Conservation (phyloP, 768 basidiomycete genomes). For the Termitomyces titanicus region DNA sequence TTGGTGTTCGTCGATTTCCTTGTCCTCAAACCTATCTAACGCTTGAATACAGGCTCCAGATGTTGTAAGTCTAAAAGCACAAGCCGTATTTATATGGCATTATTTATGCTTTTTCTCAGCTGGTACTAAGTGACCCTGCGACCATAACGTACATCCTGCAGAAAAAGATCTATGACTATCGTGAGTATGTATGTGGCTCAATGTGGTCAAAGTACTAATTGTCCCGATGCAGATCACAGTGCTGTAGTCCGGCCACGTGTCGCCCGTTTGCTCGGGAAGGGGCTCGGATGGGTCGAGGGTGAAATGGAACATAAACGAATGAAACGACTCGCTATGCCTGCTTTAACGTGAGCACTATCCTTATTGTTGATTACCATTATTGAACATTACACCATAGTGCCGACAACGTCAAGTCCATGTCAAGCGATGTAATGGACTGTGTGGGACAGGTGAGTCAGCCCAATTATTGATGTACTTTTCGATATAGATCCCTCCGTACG, state of each 20-base stretch:
- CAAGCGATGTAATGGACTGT: not conserved
- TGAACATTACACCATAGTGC: not conserved
- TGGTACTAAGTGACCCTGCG: not conserved
- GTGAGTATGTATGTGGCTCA: not conserved
- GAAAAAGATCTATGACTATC: not conserved
- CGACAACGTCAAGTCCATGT: not conserved
- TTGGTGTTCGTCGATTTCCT: not conserved
- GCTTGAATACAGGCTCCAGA: not conserved
- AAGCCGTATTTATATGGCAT: not conserved
- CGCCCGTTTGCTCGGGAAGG: not conserved
- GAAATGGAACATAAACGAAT: not conserved
- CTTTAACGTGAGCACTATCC: not conserved
- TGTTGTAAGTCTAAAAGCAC: not conserved
- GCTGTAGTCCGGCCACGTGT: not conserved
- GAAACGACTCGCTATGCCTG: not conserved
- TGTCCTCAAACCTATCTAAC: not conserved
- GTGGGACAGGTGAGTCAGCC: not conserved
- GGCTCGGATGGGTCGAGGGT: not conserved
- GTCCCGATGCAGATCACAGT: not conserved
- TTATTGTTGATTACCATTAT: not conserved
- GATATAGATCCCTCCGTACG: not conserved
- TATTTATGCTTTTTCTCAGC: not conserved
- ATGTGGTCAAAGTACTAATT: not conserved
- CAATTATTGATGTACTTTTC: not conserved
- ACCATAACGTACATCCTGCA: not conserved